Percentiles rank a stretch among this genome's conserved stretches.
Evolutionary conservation across 495 filamentous ascomycete species (phyloP).

Genomic region (Cetradonia linearis): DNA sequence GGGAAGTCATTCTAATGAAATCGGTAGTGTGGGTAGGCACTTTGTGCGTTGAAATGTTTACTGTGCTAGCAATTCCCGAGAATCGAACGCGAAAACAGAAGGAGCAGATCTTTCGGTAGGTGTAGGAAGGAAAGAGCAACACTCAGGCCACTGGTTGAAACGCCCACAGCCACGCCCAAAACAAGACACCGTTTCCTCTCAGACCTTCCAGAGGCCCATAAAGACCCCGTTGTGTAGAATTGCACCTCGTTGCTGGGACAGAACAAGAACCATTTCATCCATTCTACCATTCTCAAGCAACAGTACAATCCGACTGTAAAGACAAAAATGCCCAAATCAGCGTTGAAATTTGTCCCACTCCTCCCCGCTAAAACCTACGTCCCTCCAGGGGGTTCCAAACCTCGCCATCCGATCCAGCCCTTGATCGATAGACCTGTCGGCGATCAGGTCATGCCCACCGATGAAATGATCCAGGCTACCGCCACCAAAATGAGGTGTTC

Average conservation of each 20-base stretch:
- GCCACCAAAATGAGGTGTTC: not conserved
- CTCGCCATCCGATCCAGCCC: not conserved
- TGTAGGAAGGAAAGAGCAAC: not conserved
- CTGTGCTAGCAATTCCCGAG: not conserved
- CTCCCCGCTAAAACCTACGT: not conserved
- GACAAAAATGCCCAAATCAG: not conserved
- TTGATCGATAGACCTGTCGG: constrained; percentile 6
- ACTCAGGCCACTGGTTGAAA: not conserved
- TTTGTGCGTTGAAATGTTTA: not conserved
- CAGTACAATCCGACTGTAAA: not conserved
- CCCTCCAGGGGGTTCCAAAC: not conserved
- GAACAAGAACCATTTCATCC: not conserved
- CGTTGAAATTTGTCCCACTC: not conserved
- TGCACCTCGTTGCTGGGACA: not conserved
- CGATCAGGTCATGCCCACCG: constrained; percentile 9
- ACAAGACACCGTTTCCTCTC: not conserved
- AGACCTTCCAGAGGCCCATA: not conserved
- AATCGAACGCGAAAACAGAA: not conserved
- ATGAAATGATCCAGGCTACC: constrained; percentile 7
- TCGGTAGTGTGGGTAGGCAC: not conserved
- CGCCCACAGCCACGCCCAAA: not conserved
- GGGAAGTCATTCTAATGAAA: not conserved
- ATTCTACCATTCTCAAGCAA: not conserved
- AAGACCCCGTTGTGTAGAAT: not conserved
- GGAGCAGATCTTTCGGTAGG: not conserved